Evolutionary conservation across 2,329 filamentous ascomycete species (phyloP), one percentile per base, ranked within the genome.

Genomic region (Colletotrichum costaricense): DNA sequence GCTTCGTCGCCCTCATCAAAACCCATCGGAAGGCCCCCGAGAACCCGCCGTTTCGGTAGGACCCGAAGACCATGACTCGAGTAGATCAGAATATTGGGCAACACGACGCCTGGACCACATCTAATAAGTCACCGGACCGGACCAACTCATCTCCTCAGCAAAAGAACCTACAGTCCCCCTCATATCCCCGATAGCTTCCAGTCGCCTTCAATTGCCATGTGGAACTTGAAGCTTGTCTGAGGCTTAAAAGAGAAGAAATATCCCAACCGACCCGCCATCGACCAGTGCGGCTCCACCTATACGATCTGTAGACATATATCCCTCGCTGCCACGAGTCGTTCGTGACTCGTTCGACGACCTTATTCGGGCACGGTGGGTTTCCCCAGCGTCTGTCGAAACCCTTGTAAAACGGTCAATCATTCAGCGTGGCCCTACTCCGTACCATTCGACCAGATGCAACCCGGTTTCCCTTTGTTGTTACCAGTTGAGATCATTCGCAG

Each of bases 81-180:
- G 62, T 35, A 73, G n/a, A 64, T 72, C 49, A 59, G 28, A 69
- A n/a, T 66, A 66, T 70, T 73, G 66, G 42, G 33, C 14, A 8
- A 46, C 9, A 5, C 9, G 54, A 2, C 65, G 65, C 69, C 58
- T 58, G 59, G 65, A 42, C 58, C 65, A 69, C 46, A 28, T 28
- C 65, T 63, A 69, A 33, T 63, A 49, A 49, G 42, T 49, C 42
- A 49, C 42, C 42, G 42, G 42, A 49, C 38, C 38, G 38, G 6
- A 42, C 42, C 42, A 22, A 49, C 42, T 49, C 42, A 49, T 49
- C 19, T 49, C 19, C 38, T n/a, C 42, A 49, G 16, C 42, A 49
- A 49, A n/a, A n/a, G 19, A 49, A 9, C 42, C 42, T 49, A 49
- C 19, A 19, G 42, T 49, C 8, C 42, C 19, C 38, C 16, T 19